phyloP scores from a whole-genome alignment of 2,329 filamentous ascomycete species.

The Hymenoscyphus linearis region DNA sequence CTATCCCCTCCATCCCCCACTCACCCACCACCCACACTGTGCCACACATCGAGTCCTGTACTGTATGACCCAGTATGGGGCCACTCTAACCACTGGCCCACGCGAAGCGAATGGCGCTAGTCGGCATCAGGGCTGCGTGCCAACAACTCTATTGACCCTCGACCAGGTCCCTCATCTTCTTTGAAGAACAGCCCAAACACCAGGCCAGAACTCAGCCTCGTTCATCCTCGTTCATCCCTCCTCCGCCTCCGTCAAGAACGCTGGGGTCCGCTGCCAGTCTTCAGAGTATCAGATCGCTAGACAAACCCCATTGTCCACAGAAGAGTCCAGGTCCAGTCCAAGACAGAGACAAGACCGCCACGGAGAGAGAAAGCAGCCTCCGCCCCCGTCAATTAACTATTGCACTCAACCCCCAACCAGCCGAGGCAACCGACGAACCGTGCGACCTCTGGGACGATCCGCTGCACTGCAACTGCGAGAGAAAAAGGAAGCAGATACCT shows the following conservation, averaged over 20 bases:
- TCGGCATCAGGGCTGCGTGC: neutral
- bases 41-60: no score
- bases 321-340: neutral
- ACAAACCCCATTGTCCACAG: neutral
- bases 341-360: no score
- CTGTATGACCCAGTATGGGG: no score
- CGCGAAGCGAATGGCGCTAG: neutral
- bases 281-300: neutral
- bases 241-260: neutral
- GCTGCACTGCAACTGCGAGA: neutral
- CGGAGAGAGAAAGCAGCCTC: no score
- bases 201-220: conserved; percentile 4
- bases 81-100: neutral
- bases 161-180: neutral
- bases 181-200: neutral
- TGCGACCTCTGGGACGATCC: neutral
- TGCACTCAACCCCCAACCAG: neutral
- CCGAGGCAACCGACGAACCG: neutral
- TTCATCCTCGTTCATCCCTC: conserved; percentile 7
- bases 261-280: neutral
- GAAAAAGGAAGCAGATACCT: neutral
- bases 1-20: no score
- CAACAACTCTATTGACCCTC: neutral
- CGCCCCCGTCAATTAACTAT: no score
- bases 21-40: no score